phyloP scores from a whole-genome alignment of 1,139 yeast genomes.

The Candida freyschussii region DNA sequence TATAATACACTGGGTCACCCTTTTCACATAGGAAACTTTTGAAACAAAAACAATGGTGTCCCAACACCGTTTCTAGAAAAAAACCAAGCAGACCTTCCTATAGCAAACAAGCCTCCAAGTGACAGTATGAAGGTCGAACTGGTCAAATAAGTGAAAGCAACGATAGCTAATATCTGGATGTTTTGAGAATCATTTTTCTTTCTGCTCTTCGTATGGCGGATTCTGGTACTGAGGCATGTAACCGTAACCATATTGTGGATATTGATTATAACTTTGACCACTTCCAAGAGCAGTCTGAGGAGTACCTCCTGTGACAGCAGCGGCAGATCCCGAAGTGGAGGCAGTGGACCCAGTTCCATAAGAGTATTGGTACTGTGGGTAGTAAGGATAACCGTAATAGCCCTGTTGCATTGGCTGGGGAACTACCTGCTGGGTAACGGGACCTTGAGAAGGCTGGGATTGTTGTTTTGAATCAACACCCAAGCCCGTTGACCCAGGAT shows the following conservation, averaged over 20 bases:
- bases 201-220: conserved; percentile 21
- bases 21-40: too few relatives aligned
- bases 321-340: conserved; percentile 6
- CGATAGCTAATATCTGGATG: too few relatives aligned
- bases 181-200: conserved; percentile 18
- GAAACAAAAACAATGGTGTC: too few relatives aligned
- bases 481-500: too few relatives aligned
- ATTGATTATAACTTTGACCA: conserved; percentile 15
- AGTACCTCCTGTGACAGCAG: conserved; percentile 4
- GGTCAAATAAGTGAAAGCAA: too few relatives aligned
- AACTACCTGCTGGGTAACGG: too few relatives aligned
- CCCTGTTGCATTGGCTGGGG: conserved; percentile 21
- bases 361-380: conserved; percentile 23
- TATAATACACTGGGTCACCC: too few relatives aligned
- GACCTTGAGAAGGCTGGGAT: conserved; percentile 11
- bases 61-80: too few relatives aligned
- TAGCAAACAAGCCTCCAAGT: too few relatives aligned
- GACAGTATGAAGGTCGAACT: too few relatives aligned
- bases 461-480: too few relatives aligned
- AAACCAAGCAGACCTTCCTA: too few relatives aligned
- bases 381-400: conserved; percentile 23
- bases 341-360: conserved; percentile 10
- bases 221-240: conserved; percentile 23
- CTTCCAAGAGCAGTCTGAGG: conserved; percentile 1
- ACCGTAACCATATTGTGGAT: conserved; percentile 21